These are phyloP conservation scores for Niveomyces coronatus DNA, from an alignment of 2,329 filamentous ascomycete species.

Conservation along the genomic window DNA sequence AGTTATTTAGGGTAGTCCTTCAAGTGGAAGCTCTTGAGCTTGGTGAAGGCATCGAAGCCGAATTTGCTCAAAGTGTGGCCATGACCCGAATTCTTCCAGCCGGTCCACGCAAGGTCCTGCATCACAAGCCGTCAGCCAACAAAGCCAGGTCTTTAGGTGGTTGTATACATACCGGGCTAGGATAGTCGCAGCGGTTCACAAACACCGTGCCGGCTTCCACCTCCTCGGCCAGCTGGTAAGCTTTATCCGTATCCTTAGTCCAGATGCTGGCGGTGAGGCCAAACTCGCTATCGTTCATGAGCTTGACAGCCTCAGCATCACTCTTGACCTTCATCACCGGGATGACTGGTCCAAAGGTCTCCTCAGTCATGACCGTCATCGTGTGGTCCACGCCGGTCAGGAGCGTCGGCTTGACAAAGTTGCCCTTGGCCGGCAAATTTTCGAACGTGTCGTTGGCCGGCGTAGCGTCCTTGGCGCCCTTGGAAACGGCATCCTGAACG, in stretches of 20 bases:
- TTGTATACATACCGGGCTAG: slow-evolving; percentile 62
- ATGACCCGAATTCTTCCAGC: slow-evolving; percentile 94
- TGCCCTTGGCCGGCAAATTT: slow-evolving; percentile 64
- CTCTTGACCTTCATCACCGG: slow-evolving; percentile 76
- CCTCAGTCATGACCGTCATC: slow-evolving; percentile 85
- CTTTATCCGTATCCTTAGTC: slow-evolving; percentile 75
- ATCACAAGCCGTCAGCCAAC: slow-evolving; percentile 8
- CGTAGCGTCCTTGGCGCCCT: slow-evolving; percentile 76
- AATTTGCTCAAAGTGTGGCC: slow-evolving; percentile 82
- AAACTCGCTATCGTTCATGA: slow-evolving; percentile 95
- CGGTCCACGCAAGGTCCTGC: slow-evolving; percentile 89
- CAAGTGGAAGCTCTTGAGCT: slow-evolving; percentile 90
- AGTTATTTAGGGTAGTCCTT: slow-evolving; percentile 67
- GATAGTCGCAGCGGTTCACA: slow-evolving; percentile 88
- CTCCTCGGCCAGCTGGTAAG: slow-evolving; percentile 64
- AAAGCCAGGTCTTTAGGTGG: not conserved
- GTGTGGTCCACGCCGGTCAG: slow-evolving; percentile 68
- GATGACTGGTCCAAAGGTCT: slow-evolving; percentile 91
- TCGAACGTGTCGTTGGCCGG: slow-evolving; percentile 71
- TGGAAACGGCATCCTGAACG: slow-evolving; percentile 69
- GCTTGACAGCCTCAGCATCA: slow-evolving; percentile 68
- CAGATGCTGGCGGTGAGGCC: slow-evolving; percentile 94
- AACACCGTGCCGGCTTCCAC: slow-evolving; percentile 94
- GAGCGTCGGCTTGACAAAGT: slow-evolving; percentile 81
- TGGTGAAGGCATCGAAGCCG: slow-evolving; percentile 92